Evolutionary conservation across 345 rosid genomes (phyloP).

Genomic region (Salix koriyanagi): DNA sequence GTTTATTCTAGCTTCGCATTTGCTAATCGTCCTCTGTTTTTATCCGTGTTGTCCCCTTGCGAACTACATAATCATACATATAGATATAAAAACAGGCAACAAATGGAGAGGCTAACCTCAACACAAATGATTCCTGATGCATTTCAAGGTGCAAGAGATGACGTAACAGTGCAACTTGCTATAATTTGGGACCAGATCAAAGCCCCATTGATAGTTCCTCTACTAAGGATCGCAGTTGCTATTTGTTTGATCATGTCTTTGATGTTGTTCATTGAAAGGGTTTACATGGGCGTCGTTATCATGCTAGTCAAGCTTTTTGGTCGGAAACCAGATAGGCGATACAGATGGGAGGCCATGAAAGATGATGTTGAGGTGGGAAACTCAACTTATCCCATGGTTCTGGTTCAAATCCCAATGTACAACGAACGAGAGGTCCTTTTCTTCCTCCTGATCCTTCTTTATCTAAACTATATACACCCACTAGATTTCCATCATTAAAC

Average conservation of each 20-base stretch:
- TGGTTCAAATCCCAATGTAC: conserved; percentile 96
- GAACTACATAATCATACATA: background rate
- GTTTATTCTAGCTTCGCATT: too few relatives aligned
- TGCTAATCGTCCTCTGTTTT: too few relatives aligned
- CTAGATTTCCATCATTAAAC: background rate
- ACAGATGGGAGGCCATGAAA: conserved; percentile 74
- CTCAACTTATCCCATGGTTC: conserved; percentile 78
- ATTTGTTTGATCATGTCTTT: conserved; percentile 81
- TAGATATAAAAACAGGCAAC: background rate
- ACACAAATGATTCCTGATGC: conserved; percentile 40
- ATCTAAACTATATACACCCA: too few relatives aligned
- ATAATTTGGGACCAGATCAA: conserved; percentile 59
- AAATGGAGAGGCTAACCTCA: conserved; percentile 43
- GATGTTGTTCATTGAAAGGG: conserved; percentile 83
- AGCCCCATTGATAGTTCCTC: conserved; percentile 81
- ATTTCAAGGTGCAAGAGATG: conserved; percentile 49
- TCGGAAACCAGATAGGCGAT: conserved; percentile 72
- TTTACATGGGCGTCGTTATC: conserved; percentile 80
- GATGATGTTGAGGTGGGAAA: conserved; percentile 85
- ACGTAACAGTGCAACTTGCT: conserved; percentile 15
- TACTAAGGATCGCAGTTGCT: conserved; percentile 50
- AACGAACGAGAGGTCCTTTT: conserved; percentile 82
- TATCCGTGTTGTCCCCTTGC: too few relatives aligned
- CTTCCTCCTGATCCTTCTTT: background rate
- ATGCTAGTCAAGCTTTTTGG: conserved; percentile 65